Percentiles rank a stretch among this genome's conserved stretches.
Evolutionary conservation across 2,329 filamentous ascomycete genomes (phyloP).

Genomic region (Helotiales sp.): DNA sequence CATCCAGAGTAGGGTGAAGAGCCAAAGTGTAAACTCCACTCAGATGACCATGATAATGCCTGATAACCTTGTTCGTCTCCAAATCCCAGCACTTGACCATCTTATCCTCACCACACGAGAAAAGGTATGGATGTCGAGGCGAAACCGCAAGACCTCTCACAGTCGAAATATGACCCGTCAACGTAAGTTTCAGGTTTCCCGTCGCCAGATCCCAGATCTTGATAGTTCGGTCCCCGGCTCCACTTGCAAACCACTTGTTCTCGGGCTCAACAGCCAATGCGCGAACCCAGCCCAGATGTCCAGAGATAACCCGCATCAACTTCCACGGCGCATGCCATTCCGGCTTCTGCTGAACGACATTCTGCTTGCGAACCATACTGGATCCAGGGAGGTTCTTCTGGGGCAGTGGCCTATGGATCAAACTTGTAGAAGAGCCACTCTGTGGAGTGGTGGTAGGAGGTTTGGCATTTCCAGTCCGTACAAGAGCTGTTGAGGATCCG

Average conservation of each 20-base stretch:
- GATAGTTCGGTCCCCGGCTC: constrained; percentile 93
- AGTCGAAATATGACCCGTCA: constrained; percentile 94
- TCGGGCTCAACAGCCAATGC: constrained; percentile 89
- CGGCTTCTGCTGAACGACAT: constrained; percentile 73
- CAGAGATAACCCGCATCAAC: constrained; percentile 95
- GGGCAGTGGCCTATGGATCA: constrained; percentile 59
- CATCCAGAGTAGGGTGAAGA: constrained; percentile 92
- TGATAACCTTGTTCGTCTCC: constrained; percentile 99
- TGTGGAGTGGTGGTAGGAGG: constrained; percentile 6
- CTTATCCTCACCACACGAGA: constrained; percentile 98
- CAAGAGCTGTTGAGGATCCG: constrained; percentile 14
- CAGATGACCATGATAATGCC: constrained; percentile 95
- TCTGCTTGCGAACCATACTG: constrained; percentile 63
- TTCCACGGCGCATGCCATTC: constrained; percentile 99
- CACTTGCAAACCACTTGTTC: constrained; percentile 97
- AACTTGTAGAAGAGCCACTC: constrained; percentile 56
- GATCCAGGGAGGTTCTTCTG: constrained; percentile 56
- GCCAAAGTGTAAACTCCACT: constrained; percentile 93
- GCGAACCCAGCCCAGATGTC: constrained; percentile 94
- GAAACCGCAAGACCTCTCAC: constrained; percentile 92
- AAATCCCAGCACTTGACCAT: constrained; percentile 99
- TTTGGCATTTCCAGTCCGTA: constrained; percentile 10
- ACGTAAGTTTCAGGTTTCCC: constrained; percentile 79
- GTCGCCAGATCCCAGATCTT: constrained; percentile 98
- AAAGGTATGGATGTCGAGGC: constrained; percentile 92